Conservation (phyloP, 2,329 filamentous ascomycete species). For the Orbilia quercus region DNA sequence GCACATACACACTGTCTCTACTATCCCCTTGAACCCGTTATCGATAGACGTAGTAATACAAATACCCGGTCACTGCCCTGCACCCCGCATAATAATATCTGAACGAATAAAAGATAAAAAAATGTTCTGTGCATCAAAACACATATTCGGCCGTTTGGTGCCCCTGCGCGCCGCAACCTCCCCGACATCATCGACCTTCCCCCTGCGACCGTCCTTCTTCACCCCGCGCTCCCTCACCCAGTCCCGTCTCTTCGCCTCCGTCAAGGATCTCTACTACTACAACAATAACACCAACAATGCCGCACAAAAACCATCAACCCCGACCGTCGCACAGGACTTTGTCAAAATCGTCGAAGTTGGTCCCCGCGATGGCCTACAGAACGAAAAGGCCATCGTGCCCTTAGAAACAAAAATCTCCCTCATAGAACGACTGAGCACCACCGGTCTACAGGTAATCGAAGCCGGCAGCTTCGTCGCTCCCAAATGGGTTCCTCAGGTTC, state of each 20-base stretch:
- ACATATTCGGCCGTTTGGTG: constrained; percentile 50
- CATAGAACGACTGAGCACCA: constrained; percentile 74
- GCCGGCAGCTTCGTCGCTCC: constrained; percentile 84
- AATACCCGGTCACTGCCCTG: no score
- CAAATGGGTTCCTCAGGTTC: constrained; percentile 84
- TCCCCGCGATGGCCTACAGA: constrained; percentile 86
- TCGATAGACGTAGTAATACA: background rate
- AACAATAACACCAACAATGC: constrained; percentile 15
- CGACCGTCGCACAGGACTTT: constrained; percentile 45
- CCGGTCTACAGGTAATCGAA: constrained; percentile 79
- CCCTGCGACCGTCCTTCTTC: constrained; percentile 48
- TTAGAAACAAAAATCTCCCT: constrained; percentile 80
- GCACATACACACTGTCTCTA: constrained; percentile 1
- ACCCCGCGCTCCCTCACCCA: constrained; percentile 33
- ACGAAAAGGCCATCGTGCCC: constrained; percentile 78
- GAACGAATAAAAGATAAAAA: constrained; percentile 1
- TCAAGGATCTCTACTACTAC: constrained; percentile 47
- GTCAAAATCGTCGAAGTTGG: constrained; percentile 83
- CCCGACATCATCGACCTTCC: constrained; percentile 14
- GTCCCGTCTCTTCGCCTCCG: constrained; percentile 54
- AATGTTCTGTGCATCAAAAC: constrained; percentile 55
- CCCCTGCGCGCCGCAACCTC: constrained; percentile 24
- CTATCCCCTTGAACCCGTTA: background rate
- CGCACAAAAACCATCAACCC: background rate
- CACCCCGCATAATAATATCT: no score